Evolutionary conservation across 257 asterid genomes (phyloP).

Genomic region (Nyctanthes arbortristis): DNA sequence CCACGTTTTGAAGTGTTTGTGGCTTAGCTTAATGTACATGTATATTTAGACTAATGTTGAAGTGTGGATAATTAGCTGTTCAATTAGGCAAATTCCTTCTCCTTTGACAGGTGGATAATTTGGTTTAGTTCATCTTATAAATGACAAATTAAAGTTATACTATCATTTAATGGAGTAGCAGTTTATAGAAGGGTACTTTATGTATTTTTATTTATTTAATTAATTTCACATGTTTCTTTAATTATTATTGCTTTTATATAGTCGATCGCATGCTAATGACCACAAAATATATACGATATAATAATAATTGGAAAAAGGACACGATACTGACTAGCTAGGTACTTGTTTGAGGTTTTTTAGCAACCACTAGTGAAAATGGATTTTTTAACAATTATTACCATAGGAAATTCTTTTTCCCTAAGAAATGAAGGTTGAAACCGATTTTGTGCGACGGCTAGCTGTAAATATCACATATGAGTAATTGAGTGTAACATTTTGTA

Average conservation of each 20-base stretch:
- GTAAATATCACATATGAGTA: too few relatives aligned
- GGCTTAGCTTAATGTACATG: too few relatives aligned
- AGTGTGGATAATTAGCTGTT: background rate
- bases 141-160: slow-evolving; percentile 1
- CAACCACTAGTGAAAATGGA: background rate
- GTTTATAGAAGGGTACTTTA: too few relatives aligned
- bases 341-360: background rate
- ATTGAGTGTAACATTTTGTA: too few relatives aligned
- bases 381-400: too few relatives aligned
- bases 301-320: too few relatives aligned
- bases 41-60: too few relatives aligned
- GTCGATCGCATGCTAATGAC: slow-evolving; percentile 7
- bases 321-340: too few relatives aligned
- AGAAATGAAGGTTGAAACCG: too few relatives aligned
- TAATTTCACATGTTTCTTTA: slow-evolving; percentile 14
- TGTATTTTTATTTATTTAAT: background rate
- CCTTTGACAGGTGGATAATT: slow-evolving; percentile 36
- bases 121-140: slow-evolving; percentile 32
- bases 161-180: slow-evolving; percentile 14
- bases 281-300: too few relatives aligned
- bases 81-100: slow-evolving; percentile 16
- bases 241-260: background rate
- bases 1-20: background rate
- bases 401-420: too few relatives aligned
- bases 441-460: too few relatives aligned